Percentiles rank a stretch among this genome's conserved stretches.
These are phyloP conservation scores for Pneumocystis canis DNA, from an alignment of 1,139 yeast species.

Conservation along the genomic window DNA sequence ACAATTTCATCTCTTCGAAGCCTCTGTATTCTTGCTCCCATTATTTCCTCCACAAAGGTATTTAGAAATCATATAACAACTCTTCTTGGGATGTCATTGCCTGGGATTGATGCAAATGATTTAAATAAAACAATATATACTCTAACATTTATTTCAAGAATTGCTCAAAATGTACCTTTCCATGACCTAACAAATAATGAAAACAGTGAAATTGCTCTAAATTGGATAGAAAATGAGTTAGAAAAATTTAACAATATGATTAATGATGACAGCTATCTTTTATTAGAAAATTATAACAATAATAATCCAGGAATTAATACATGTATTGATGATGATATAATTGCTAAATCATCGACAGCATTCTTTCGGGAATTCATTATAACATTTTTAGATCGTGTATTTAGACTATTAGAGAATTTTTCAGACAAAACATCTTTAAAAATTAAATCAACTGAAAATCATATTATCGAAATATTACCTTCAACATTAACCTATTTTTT, in stretches of 20 bases:
- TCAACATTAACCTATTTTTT: conserved; percentile 55
- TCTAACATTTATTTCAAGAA: conserved; percentile 53
- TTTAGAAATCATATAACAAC: conserved; percentile 71
- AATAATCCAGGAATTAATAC: conserved; percentile 16
- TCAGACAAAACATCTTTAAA: conserved; percentile 33
- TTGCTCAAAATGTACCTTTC: conserved; percentile 62
- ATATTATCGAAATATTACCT: conserved; percentile 35
- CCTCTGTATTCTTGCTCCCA: conserved; percentile 51
- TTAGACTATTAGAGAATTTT: conserved; percentile 56
- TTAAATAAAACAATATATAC: conserved; percentile 58
- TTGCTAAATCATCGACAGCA: conserved; percentile 61
- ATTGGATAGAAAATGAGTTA: conserved; percentile 44
- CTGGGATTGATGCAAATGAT: conserved; percentile 85
- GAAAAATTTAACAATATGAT: conserved; percentile 21
- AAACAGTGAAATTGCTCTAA: conserved; percentile 49
- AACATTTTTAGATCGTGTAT: conserved; percentile 44
- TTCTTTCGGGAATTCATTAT: conserved; percentile 51
- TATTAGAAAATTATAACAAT: neutral
- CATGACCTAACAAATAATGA: conserved; percentile 26
- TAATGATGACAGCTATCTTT: conserved; percentile 6
- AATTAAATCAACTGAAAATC: conserved; percentile 27
- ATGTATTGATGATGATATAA: conserved; percentile 33
- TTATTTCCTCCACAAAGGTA: conserved; percentile 48
- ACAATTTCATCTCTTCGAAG: conserved; percentile 58
- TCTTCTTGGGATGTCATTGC: conserved; percentile 50